Evolutionary conservation across 768 basidiomycete species (phyloP), one percentile per base, ranked within the genome.

Genomic region (Lentinus tigrinus): DNA sequence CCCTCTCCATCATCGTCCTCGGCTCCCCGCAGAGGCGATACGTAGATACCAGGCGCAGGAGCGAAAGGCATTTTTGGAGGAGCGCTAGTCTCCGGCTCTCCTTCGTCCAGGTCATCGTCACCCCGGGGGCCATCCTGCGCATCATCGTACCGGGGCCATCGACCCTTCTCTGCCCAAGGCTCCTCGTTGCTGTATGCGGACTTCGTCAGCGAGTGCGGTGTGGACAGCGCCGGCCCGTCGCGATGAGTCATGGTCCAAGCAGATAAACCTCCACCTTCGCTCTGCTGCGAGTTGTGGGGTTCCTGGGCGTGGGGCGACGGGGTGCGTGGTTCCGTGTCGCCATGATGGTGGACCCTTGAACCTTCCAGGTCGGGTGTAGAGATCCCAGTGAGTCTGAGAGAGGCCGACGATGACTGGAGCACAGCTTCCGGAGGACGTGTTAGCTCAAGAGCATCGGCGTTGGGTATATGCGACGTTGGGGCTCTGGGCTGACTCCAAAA

Each of bases 21-120:
- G 26, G 49, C 37, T 52, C 62, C 57, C 27, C 58, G 64, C 26
- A 71, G 65, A 44, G 72, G 75, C 47, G 73, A 75, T 56, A 75
- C 48, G 34, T 63, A 64, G 36, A 64, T 47, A 2, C 65, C 70
- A 8, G 65, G 61, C 21, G 66, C 64, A 7, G 69, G 67, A 7
- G 68, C 64, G 26, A 70, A 69, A 38, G n/a, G 51, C 50, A 1
- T 38, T 50, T 2, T n/a, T 50, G 13, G 31, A 43, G 17, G 40
- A 19, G 13, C 39, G 38, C 16, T 19, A 42, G 9, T 17, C 7
- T 16, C 11, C 19, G 23, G 44, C 19, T 24, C 44, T 31, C 7
- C 31, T 31, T 31, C 31, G 31, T 31, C 31, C 31, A 31, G 7
- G 31, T 11, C 31, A 31, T 31, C 31, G 31, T 31, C 31, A 31